Conservation (phyloP, 495 filamentous ascomycete species). For the Podospora comata region DNA sequence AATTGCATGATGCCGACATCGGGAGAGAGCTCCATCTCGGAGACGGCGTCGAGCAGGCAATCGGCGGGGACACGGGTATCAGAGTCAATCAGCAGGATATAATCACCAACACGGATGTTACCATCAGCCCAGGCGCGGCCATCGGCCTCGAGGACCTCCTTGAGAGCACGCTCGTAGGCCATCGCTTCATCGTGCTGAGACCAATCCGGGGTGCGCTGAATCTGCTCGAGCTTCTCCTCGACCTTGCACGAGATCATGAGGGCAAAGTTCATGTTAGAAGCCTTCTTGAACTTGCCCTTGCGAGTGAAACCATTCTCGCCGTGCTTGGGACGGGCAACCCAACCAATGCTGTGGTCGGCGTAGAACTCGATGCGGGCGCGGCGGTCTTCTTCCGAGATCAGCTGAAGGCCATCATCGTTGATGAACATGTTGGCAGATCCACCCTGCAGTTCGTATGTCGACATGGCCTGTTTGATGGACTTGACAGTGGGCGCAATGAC, state of each 20-base stretch:
- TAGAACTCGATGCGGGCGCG: constrained; percentile 64
- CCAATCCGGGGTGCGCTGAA: constrained; percentile 60
- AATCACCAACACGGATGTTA: constrained; percentile 76
- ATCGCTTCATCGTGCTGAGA: constrained; percentile 65
- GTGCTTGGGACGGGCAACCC: constrained; percentile 68
- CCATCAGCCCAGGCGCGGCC: constrained; percentile 76
- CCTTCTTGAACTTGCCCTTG: constrained; percentile 70
- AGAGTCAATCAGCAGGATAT: constrained; percentile 73
- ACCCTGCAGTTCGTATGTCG: constrained; percentile 76
- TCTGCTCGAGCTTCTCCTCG: constrained; percentile 60
- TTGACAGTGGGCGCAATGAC: constrained; percentile 67
- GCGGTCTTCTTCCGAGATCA: constrained; percentile 63
- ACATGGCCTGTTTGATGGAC: constrained; percentile 70
- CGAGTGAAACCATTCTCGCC: constrained; percentile 61
- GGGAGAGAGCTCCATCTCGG: constrained; percentile 76
- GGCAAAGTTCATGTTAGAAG: constrained; percentile 82
- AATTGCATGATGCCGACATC: constrained; percentile 81
- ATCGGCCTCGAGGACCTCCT: constrained; percentile 65
- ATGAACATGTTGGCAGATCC: constrained; percentile 78
- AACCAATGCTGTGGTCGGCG: constrained; percentile 73
- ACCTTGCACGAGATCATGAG: constrained; percentile 72
- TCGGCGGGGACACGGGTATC: constrained; percentile 73
- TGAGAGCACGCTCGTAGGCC: constrained; percentile 64
- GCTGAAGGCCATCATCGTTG: constrained; percentile 75
- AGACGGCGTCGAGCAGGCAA: constrained; percentile 72